These are phyloP conservation scores for Phytophthora megakarya DNA, from an alignment of 352 stramenopile species.

Conservation along the genomic window DNA sequence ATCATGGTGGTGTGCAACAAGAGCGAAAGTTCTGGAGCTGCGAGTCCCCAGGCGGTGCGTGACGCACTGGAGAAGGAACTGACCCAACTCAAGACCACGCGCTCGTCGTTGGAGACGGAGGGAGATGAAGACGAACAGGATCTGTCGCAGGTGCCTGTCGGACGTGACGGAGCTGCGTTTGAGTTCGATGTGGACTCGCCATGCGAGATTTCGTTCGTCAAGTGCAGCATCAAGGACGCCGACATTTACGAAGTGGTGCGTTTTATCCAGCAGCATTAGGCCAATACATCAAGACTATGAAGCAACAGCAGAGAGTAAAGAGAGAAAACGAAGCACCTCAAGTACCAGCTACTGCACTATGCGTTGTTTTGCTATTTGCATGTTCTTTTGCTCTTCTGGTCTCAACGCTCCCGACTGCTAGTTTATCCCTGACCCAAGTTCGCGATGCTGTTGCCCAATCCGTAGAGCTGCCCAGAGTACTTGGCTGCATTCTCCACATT, in stretches of 20 bases:
- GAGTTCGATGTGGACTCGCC: constrained; percentile 82
- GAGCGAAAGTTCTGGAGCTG: constrained; percentile 56
- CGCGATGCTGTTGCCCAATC: constrained; percentile 70
- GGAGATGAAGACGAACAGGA: constrained; percentile 82
- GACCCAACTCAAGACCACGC: constrained; percentile 86
- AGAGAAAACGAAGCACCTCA: too few species aligned
- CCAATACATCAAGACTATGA: constrained; percentile 18
- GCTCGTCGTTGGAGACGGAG: constrained; percentile 84
- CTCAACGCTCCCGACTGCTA: constrained; percentile 23
- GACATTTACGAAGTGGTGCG: constrained; percentile 64
- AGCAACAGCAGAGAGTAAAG: not conserved
- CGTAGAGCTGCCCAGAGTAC: constrained; percentile 88
- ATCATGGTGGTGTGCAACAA: constrained; percentile 89
- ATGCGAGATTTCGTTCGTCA: constrained; percentile 77
- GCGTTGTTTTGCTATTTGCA: constrained; percentile 33
- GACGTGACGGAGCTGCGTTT: constrained; percentile 74
- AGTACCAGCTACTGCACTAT: constrained; percentile 10
- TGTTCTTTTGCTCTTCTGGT: constrained; percentile 20
- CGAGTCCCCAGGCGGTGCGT: constrained; percentile 55
- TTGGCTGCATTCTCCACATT: constrained; percentile 84
- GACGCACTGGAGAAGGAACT: constrained; percentile 80
- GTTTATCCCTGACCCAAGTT: constrained; percentile 45
- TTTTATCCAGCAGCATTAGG: constrained; percentile 80
- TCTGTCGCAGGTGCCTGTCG: constrained; percentile 67
- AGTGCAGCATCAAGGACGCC: constrained; percentile 71